Base-by-base conservation (phyloP, 257 asterid genomes). In the Perilla frutescens region DNA sequence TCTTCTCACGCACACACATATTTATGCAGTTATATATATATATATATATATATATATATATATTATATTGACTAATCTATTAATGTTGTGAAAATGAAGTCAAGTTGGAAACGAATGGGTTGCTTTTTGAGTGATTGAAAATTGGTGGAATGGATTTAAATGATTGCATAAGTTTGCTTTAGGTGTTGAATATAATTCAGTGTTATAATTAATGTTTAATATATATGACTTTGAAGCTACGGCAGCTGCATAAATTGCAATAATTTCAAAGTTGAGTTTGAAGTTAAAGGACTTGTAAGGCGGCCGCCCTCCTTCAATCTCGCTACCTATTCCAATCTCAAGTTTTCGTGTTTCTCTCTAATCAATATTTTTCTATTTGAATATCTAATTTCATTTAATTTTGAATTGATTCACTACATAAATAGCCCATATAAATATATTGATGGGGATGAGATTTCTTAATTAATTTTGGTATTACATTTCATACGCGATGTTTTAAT, bases 121-220 rank as follows among this genome's bases (percentile, higher is more conserved):
- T 72, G 50, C 29, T 20, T 65, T 34, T 26, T 65, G 65, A 40
- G 36, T 65, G 70, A 57, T 50, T 65, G 44, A 49, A 54, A 49
- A 10, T 64, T 13, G 54, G 65, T 60, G 48, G 73, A 48, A 15
- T 48, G 3, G 40, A n/a, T 65, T 66, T 4, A 11, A 59, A 74
- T 79, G 73, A 74, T 79, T 79, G 29, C 41, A 48, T 68, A 53
- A 29, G 44, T 73, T 20, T 68, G 83, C 79, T 78, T 73, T 31
- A 72, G 70, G 56, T 41, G 6, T 44, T 12, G 34, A 41, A 31
- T 62, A 29, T 47, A 29, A 68, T 55, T 26, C 66, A 47, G 50
- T 67, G 9, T 45, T 29, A 61, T 36, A 0, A 59, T 59, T 47
- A 10, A 9, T 47, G 37, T 26, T 54, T 61, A 29, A 48, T 37